Evolutionary conservation across 257 asterid genomes (phyloP).

Genomic region (Apocynum venetum): DNA sequence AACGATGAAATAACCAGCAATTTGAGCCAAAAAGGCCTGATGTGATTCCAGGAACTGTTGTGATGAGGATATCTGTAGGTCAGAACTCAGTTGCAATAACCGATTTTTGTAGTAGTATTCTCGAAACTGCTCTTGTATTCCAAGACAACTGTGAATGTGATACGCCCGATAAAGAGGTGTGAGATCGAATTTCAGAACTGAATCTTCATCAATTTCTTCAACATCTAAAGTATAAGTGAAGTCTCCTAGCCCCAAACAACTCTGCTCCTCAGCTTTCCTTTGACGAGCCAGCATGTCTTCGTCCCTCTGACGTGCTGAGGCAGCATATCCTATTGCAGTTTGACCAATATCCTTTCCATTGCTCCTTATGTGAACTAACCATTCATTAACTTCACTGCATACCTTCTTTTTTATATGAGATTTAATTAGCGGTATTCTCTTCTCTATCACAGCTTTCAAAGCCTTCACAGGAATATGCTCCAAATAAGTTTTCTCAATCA

Average conservation of each 20-base stretch:
- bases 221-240: slow-evolving; percentile 74
- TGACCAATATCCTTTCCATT: slow-evolving; percentile 79
- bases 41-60: slow-evolving; percentile 81
- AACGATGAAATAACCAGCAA: slow-evolving; percentile 79
- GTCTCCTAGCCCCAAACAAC: slow-evolving; percentile 73
- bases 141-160: slow-evolving; percentile 80
- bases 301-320: slow-evolving; percentile 90
- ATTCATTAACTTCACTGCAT: slow-evolving; percentile 75
- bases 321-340: slow-evolving; percentile 72
- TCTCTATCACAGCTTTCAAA: slow-evolving; percentile 49
- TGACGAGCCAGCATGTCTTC: slow-evolving; percentile 95
- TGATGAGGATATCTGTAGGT: slow-evolving; percentile 67
- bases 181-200: slow-evolving; percentile 74
- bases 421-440: slow-evolving; percentile 64
- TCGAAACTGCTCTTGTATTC: slow-evolving; percentile 67
- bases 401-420: slow-evolving; percentile 76
- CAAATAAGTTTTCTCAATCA: slow-evolving; percentile 67
- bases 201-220: slow-evolving; percentile 73
- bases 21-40: slow-evolving; percentile 68
- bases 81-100: slow-evolving; percentile 71
- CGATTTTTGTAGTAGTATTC: slow-evolving; percentile 79
- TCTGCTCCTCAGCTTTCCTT: slow-evolving; percentile 86
- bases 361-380: slow-evolving; percentile 88
- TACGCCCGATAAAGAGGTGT: slow-evolving; percentile 90
- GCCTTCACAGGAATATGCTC: slow-evolving; percentile 64